These are phyloP conservation scores for Penicillium sp. DNA, from an alignment of 2,329 filamentous ascomycete genomes.

Conservation along the genomic window DNA sequence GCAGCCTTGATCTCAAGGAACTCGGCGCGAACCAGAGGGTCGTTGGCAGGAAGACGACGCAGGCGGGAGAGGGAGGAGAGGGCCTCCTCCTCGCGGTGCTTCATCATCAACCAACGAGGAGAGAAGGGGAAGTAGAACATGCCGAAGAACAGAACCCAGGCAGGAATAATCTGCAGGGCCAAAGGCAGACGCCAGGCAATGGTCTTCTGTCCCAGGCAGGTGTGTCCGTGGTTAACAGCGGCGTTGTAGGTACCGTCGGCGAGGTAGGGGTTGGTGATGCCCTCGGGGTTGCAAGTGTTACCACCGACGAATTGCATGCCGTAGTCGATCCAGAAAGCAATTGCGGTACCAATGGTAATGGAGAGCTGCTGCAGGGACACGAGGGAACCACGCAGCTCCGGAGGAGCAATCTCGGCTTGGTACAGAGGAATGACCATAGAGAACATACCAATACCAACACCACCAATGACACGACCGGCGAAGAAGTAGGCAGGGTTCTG, in stretches of 20 bases:
- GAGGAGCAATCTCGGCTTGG: conserved; percentile 46
- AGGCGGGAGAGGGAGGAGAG: conserved; percentile 63
- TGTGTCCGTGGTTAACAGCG: conserved; percentile 66
- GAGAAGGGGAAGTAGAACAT: conserved; percentile 83
- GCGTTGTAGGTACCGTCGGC: conserved; percentile 57
- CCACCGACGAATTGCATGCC: conserved; percentile 54
- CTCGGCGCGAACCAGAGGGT: conserved; percentile 71
- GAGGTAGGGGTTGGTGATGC: conserved; percentile 10
- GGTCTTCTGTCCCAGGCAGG: conserved; percentile 60
- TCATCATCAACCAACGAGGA: conserved; percentile 73
- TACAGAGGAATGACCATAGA: conserved; percentile 34
- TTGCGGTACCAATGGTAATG: conserved; percentile 57
- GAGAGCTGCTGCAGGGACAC: conserved; percentile 66
- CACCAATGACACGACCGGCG: conserved; percentile 28
- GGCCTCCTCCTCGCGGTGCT: conserved; percentile 68
- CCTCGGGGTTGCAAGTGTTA: conserved; percentile 6
- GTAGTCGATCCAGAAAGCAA: conserved; percentile 58
- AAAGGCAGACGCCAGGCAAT: conserved; percentile 51
- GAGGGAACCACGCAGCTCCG: conserved; percentile 66
- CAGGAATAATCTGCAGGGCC: conserved; percentile 60
- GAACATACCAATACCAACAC: conserved; percentile 32
- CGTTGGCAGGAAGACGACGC: conserved; percentile 60
- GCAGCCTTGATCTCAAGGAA: conserved; percentile 83
- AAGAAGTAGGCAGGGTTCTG: conserved; percentile 31
- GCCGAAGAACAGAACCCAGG: conserved; percentile 64